phyloP scores from a whole-genome alignment of 129 eudicot species.

The Chrysanthemum seticuspe region DNA sequence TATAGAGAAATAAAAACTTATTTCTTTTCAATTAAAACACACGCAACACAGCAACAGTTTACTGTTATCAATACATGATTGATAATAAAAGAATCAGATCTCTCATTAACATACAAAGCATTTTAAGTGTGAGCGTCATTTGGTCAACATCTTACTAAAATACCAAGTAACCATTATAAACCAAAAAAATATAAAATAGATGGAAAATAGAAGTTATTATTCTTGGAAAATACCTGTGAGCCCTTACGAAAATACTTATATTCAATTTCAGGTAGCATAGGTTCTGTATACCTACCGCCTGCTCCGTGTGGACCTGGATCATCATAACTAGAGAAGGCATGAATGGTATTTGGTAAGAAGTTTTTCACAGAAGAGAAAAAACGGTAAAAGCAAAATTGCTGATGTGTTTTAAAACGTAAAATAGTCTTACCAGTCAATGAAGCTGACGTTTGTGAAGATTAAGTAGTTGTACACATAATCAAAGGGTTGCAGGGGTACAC shows the following conservation, averaged over 20 bases:
- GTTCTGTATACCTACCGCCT: constrained; percentile 62
- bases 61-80: neutral
- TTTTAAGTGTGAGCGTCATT: too few relatives aligned
- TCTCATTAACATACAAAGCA: too few relatives aligned
- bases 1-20: constrained; percentile 6
- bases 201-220: neutral
- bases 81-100: neutral
- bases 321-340: constrained; percentile 43
- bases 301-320: constrained; percentile 74
- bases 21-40: neutral
- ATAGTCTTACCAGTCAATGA: constrained; percentile 55
- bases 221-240: constrained; percentile 52
- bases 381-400: neutral
- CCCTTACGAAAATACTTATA: constrained; percentile 57
- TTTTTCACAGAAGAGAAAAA: constrained; percentile 6
- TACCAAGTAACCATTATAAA: neutral
- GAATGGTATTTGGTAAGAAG: constrained; percentile 3
- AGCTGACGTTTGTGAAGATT: constrained; percentile 59
- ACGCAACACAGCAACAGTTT: neutral
- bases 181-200: neutral
- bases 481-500: constrained; percentile 60
- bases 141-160: too few relatives aligned
- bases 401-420: constrained; percentile 14
- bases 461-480: constrained; percentile 67
- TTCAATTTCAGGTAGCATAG: constrained; percentile 68